Evolutionary conservation across 805 yeast genomes (phyloP).

Genomic region (Starmerella khaoyaiensis): DNA sequence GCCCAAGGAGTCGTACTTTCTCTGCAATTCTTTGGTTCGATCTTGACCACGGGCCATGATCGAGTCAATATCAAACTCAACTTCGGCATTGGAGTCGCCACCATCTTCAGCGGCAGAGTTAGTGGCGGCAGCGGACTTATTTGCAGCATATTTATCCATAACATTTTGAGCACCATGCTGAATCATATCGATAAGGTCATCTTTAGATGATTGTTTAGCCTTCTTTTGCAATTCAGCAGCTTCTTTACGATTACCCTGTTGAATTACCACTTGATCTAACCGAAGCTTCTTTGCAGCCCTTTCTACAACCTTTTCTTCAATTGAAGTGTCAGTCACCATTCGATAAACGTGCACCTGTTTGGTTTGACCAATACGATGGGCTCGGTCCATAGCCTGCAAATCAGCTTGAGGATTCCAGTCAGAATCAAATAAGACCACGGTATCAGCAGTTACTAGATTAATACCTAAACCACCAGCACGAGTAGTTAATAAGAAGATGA

Average conservation of each 20-base stretch:
- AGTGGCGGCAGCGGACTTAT: not conserved
- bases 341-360: constrained; percentile 88
- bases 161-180: constrained; percentile 92
- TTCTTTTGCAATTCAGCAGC: constrained; percentile 36
- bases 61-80: constrained; percentile 56
- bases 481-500: constrained; percentile 75
- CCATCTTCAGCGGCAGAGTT: constrained; percentile 1
- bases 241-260: constrained; percentile 41
- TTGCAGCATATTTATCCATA: constrained; percentile 39
- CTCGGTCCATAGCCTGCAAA: constrained; percentile 95
- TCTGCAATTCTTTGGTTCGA: constrained; percentile 65
- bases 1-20: constrained; percentile 73
- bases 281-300: constrained; percentile 90
- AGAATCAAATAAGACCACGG: constrained; percentile 76
- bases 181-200: constrained; percentile 85
- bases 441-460: constrained; percentile 82
- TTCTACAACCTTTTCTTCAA: constrained; percentile 90
- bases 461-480: constrained; percentile 97
- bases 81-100: not conserved
- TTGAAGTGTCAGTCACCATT: constrained; percentile 89
- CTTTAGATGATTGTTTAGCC: constrained; percentile 38
- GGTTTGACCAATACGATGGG: constrained; percentile 93
- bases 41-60: constrained; percentile 70
- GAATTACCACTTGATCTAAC: constrained; percentile 88
- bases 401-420: constrained; percentile 99